Evolutionary conservation across 2,329 filamentous ascomycete species (phyloP).

Genomic region (Botryotinia convoluta): DNA sequence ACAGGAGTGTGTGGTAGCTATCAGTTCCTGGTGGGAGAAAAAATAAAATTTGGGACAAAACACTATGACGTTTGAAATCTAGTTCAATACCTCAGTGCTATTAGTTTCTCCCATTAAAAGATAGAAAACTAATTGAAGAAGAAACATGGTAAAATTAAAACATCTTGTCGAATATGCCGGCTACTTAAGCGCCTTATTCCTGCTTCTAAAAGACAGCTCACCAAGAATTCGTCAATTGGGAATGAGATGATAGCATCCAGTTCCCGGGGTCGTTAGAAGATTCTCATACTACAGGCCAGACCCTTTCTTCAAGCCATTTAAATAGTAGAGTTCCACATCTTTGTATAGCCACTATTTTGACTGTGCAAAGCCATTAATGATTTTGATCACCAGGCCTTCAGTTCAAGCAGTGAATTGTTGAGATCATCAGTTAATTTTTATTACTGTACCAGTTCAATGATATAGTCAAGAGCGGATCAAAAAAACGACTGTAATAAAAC

Average conservation of each 20-base stretch:
- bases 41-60: background rate
- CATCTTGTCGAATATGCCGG: background rate
- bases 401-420: background rate
- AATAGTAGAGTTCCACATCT: background rate
- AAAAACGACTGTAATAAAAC: background rate
- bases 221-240: background rate
- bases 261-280: rapidly evolving
- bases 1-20: background rate
- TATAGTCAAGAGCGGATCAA: too few species aligned
- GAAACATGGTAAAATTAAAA: background rate
- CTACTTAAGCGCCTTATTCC: background rate
- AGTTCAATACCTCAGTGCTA: background rate
- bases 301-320: background rate
- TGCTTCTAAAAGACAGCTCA: background rate
- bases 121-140: rapidly evolving
- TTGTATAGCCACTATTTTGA: background rate
- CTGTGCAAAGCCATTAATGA: too few species aligned
- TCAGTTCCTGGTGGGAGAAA: background rate
- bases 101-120: background rate
- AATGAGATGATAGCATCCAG: background rate
- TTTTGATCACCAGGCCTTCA: background rate
- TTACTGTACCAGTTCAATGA: too few species aligned
- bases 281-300: background rate
- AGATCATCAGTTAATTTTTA: too few species aligned
- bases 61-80: rapidly evolving